Conservation (phyloP, 2,329 filamentous ascomycete species). For the Macrophomina phaseolina region DNA sequence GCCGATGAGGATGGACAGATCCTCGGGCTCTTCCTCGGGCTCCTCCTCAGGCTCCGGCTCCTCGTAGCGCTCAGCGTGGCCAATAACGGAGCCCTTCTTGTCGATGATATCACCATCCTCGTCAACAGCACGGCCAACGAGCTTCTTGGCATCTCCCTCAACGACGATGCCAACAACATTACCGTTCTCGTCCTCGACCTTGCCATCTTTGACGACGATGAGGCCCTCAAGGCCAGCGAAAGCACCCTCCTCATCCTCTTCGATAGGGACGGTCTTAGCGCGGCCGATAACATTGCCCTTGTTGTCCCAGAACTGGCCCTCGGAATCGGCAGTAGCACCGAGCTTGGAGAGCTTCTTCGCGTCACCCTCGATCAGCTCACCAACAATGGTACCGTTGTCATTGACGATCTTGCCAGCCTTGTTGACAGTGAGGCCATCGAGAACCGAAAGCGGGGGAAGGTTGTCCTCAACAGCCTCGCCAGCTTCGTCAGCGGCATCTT, state of each 20-base stretch:
- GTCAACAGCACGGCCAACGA: conserved; percentile 56
- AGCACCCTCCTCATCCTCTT: conserved; percentile 54
- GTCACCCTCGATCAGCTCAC: conserved; percentile 57
- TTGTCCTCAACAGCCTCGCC: conserved; percentile 42
- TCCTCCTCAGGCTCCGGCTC: conserved; percentile 65
- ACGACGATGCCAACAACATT: conserved; percentile 56
- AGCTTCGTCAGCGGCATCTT: conserved; percentile 37
- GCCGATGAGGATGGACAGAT: conserved; percentile 54
- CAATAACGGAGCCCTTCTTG: conserved; percentile 59
- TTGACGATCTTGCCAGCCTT: conserved; percentile 59
- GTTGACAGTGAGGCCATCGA: conserved; percentile 57
- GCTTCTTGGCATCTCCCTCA: conserved; percentile 58
- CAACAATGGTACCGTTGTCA: conserved; percentile 52
- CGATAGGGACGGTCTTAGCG: conserved; percentile 53
- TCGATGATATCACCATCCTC: conserved; percentile 60
- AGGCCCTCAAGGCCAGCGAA: conserved; percentile 59
- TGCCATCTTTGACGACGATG: conserved; percentile 56
- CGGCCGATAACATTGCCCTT: conserved; percentile 59
- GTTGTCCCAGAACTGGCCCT: conserved; percentile 61
- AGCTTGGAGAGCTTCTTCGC: conserved; percentile 60
- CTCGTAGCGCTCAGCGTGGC: conserved; percentile 62
- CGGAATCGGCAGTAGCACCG: conserved; percentile 50
- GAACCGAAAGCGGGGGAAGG: conserved; percentile 55
- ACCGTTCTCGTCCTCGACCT: conserved; percentile 57
- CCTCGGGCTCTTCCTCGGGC: conserved; percentile 48